Base-by-base conservation (phyloP, 176 grass and related monocot genomes). In the Alopecurus myosuroides region DNA sequence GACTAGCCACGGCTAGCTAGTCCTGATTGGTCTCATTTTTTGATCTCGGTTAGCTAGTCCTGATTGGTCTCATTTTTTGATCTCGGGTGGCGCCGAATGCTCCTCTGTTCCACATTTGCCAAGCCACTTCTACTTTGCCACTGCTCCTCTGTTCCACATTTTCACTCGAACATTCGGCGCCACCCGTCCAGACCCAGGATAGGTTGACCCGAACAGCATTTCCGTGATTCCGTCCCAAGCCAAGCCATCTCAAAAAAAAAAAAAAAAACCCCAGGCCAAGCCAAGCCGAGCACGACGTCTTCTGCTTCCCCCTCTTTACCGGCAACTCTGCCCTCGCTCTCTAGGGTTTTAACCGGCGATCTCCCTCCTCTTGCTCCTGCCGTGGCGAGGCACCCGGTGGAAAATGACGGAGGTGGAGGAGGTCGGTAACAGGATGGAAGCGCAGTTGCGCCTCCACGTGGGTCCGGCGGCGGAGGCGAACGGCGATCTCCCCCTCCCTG, bases 401-500 rank as follows among this genome's bases (percentile, higher is more conserved):
- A 25, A 44, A n/a, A 90, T 90, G 88, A 74, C 8, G 33, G 84
- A 86, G 13, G 83, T 86, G 72, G 88, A 86, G 74, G 65, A 90
- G 45, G 79, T 83, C 22, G 15, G 69, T 0, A 62, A 28, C 49
- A 87, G 31, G 89, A 77, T 86, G 89, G 76, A 42, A 5, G 42
- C 68, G 81, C 89, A 84, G 81, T 48, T 87, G 85, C 85, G 76
- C 3, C 66, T 87, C 64, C 22, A 80, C n/a, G 5, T n/a, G n/a
- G 49, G 7, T 6, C 11, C 29, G 37, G 63, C 8, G 46, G 11
- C 22, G 44, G 86, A 46, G 80, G 88, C 44, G 36, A 82, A 68
- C 73, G 94, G 68, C 52, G 92, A 91, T 48, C 76, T 95, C 85
- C 84, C 93, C 2, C 91, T 98, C 20, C 87, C 93, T 3, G 83